phyloP scores from a whole-genome alignment of 192 early-diverging fungal species.

The Coemansia guatemalensis region DNA sequence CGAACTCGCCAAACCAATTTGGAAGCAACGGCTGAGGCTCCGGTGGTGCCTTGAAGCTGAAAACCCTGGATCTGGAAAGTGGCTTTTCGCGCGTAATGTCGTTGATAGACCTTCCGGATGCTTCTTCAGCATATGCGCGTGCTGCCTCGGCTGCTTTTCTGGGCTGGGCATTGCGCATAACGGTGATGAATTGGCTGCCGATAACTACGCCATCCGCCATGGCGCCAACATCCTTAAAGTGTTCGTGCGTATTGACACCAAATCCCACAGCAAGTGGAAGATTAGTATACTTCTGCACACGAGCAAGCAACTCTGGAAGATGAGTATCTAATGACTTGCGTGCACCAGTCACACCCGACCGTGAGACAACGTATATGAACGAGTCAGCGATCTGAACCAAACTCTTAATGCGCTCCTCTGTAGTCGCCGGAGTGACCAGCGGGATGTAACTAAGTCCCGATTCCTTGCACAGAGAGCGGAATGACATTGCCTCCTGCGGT shows the following conservation, averaged over 20 bases:
- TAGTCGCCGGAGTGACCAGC: conserved; percentile 91
- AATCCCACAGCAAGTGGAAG: conserved; percentile 95
- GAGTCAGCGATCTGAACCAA: conserved; percentile 82
- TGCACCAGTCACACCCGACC: conserved; percentile 93
- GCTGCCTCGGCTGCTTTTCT: conserved; percentile 49
- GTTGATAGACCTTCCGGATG: conserved; percentile 51
- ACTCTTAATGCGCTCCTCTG: conserved; percentile 74
- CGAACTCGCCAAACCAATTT: conserved; percentile 90
- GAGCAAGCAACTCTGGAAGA: conserved; percentile 69
- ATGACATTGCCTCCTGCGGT: conserved; percentile 90
- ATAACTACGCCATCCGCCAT: conserved; percentile 96
- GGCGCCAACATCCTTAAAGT: conserved; percentile 80
- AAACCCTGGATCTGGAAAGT: conserved; percentile 12
- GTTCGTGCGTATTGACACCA: conserved; percentile 87
- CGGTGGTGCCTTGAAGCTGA: background rate
- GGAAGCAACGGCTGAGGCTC: conserved; percentile 58
- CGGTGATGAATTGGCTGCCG: conserved; percentile 86
- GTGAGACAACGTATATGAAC: conserved; percentile 95
- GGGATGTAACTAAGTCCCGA: conserved; percentile 84
- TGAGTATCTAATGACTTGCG: conserved; percentile 63
- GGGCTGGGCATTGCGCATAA: conserved; percentile 62
- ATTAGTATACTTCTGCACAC: conserved; percentile 77
- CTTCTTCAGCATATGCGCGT: conserved; percentile 54
- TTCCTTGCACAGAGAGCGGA: conserved; percentile 74
- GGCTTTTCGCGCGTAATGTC: conserved; percentile 27